These are phyloP conservation scores for Spathaspora arborariae DNA, from an alignment of 805 yeast species.

Conservation along the genomic window DNA sequence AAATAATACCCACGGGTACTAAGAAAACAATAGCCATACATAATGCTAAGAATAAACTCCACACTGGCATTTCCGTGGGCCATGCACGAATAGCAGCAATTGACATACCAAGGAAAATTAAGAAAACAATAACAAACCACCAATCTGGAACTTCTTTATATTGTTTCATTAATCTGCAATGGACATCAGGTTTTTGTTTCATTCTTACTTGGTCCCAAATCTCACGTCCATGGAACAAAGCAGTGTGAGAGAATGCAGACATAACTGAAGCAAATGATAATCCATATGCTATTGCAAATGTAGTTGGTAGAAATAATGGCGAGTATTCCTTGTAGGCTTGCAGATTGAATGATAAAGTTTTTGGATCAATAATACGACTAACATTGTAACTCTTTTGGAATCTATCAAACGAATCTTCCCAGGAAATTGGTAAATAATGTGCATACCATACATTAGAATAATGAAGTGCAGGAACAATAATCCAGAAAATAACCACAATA, in stretches of 20 bases:
- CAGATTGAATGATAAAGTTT: conserved; percentile 39
- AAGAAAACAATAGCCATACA: conserved; percentile 36
- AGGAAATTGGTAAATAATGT: conserved; percentile 52
- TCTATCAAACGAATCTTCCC: conserved; percentile 47
- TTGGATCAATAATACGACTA: conserved; percentile 39
- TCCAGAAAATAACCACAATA: conserved; percentile 45
- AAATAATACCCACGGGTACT: conserved; percentile 35
- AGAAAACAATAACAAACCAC: conserved; percentile 36
- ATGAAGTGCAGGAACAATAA: conserved; percentile 54
- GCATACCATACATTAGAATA: conserved; percentile 57
- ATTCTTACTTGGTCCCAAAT: conserved; percentile 30
- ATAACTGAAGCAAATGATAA: conserved; percentile 56
- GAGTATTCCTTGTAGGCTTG: conserved; percentile 54
- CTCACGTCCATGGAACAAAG: conserved; percentile 54
- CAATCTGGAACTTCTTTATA: conserved; percentile 41
- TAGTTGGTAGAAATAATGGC: conserved; percentile 57
- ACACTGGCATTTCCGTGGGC: conserved; percentile 42
- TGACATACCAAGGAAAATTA: conserved; percentile 28
- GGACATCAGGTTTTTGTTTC: conserved; percentile 30
- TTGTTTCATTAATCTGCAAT: conserved; percentile 50
- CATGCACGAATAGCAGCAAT: conserved; percentile 36
- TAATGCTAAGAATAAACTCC: conserved; percentile 37
- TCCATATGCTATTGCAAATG: conserved; percentile 59
- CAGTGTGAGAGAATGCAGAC: conserved; percentile 58
- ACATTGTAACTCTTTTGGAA: conserved; percentile 49